phyloP scores from a whole-genome alignment of 257 asterid genomes.

The Nicotiana benthamiana region DNA sequence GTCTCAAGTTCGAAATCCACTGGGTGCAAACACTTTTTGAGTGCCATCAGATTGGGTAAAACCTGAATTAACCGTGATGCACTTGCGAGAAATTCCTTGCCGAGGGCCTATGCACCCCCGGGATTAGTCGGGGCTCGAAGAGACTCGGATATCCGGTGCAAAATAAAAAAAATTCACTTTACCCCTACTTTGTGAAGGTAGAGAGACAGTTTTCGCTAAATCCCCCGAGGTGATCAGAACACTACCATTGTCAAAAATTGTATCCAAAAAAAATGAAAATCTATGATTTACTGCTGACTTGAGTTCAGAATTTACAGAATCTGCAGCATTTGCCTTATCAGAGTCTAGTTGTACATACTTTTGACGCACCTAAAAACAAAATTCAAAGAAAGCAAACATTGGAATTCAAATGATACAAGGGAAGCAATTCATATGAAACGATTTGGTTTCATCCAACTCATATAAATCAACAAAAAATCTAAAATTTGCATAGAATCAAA shows the following conservation, averaged over 20 bases:
- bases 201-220: no score
- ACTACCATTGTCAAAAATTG: not conserved
- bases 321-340: constrained; percentile 22
- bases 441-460: not conserved
- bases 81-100: no score
- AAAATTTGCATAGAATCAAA: not conserved
- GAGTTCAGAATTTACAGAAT: constrained; percentile 23
- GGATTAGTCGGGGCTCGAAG: no score
- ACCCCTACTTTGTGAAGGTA: no score
- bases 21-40: no score
- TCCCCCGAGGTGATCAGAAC: no score
- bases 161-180: no score
- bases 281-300: constrained; percentile 19
- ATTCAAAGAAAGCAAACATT: not conserved
- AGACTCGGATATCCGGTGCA: no score
- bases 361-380: constrained; percentile 31
- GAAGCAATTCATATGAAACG: not conserved
- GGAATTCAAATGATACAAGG: not conserved
- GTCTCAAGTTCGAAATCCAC: no score
- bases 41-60: no score
- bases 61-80: no score
- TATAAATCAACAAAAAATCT: not conserved
- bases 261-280: not conserved
- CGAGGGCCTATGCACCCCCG: no score
- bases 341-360: constrained; percentile 60